phyloP scores from a whole-genome alignment of 2,329 filamentous ascomycete species.

The Diaporthe batatas region DNA sequence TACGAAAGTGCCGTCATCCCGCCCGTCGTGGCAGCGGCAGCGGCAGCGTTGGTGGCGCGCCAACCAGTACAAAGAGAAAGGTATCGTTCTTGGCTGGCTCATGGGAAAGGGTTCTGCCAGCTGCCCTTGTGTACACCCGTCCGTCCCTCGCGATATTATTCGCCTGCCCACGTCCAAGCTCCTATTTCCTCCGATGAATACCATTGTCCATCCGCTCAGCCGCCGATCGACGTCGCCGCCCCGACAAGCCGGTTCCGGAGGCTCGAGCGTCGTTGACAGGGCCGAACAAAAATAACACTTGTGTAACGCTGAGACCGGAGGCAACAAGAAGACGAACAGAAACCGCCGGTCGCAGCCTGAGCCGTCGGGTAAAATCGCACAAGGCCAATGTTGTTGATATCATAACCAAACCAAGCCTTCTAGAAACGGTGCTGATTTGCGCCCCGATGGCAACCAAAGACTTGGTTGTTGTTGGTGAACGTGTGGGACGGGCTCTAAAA shows the following conservation, averaged over 20 bases:
- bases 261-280: slow-evolving; percentile 19
- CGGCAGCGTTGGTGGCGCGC: slow-evolving; percentile 3
- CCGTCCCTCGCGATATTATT: background rate
- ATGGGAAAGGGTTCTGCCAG: slow-evolving; percentile 31
- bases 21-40: background rate
- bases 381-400: background rate
- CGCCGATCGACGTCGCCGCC: slow-evolving; percentile 8
- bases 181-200: background rate
- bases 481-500: slow-evolving; percentile 16
- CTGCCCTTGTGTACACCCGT: background rate
- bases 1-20: slow-evolving; percentile 24
- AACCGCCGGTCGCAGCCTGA: slow-evolving; percentile 8
- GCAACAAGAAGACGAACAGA: slow-evolving; percentile 7
- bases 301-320: slow-evolving; percentile 7
- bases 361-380: slow-evolving; percentile 8
- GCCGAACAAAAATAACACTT: too few species aligned
- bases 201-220: background rate
- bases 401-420: background rate
- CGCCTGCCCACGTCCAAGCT: background rate
- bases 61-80: background rate
- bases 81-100: slow-evolving; percentile 1
- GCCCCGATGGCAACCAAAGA: background rate
- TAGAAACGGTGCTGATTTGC: slow-evolving; percentile 26
- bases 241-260: slow-evolving; percentile 20
- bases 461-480: slow-evolving; percentile 30